phyloP scores from a whole-genome alignment of 345 rosid genomes.

The Brassica cretica region DNA sequence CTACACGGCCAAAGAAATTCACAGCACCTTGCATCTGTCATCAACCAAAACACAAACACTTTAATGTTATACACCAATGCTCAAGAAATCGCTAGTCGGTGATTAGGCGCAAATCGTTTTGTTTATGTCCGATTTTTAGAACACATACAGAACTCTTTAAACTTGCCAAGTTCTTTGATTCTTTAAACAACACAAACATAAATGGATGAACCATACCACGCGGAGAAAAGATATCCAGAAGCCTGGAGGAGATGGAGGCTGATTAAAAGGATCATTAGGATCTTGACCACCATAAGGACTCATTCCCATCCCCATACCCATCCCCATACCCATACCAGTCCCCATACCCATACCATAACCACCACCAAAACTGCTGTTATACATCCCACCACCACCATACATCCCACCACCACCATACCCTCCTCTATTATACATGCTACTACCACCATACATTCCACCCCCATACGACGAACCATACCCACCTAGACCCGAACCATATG shows the following conservation, averaged over 20 bases:
- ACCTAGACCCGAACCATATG: background rate
- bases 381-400: constrained; percentile 8
- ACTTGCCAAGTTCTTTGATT: too few species aligned
- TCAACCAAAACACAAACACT: constrained; percentile 10
- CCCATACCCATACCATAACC: constrained; percentile 8
- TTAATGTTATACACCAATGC: background rate
- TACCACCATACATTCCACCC: background rate
- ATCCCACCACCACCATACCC: background rate
- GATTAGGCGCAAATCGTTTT: too few species aligned
- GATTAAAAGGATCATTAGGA: constrained; percentile 82
- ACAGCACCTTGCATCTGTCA: constrained; percentile 89
- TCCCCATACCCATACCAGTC: constrained; percentile 2
- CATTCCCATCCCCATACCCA: constrained; percentile 68
- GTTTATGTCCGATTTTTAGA: too few species aligned
- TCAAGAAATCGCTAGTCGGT: too few species aligned
- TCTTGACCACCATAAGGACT: constrained; percentile 87
- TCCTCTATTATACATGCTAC: background rate
- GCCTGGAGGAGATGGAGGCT: constrained; percentile 90
- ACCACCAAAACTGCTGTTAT: background rate
- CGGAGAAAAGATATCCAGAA: constrained; percentile 95
- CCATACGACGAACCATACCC: background rate
- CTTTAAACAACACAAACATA: constrained; percentile 1
- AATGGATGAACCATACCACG: constrained; percentile 53
- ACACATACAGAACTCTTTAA: background rate
- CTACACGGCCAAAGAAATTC: constrained; percentile 72